Percentiles rank a stretch among this genome's conserved stretches.
These are phyloP conservation scores for Blastomyces silverae DNA, from an alignment of 2,329 filamentous ascomycete genomes.

Conservation along the genomic window DNA sequence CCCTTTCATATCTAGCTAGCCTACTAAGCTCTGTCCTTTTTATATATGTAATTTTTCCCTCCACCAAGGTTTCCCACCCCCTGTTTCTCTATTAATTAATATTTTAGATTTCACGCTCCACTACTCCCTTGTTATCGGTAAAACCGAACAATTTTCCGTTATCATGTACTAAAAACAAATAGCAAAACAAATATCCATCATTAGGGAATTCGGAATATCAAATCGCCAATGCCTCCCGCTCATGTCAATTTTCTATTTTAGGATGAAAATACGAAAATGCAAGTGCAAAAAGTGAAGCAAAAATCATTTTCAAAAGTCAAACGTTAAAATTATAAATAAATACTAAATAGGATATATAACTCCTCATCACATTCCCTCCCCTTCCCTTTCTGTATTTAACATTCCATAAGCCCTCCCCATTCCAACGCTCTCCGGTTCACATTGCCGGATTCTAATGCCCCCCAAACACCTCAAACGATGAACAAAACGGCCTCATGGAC, in stretches of 20 bases:
- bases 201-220: neutral
- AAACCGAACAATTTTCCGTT: neutral
- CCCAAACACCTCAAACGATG: neutral
- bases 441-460: neutral
- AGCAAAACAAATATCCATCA: neutral
- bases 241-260: neutral
- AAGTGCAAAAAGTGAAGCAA: neutral
- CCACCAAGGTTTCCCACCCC: neutral
- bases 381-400: neutral
- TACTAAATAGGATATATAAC: neutral
- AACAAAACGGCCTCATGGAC: neutral
- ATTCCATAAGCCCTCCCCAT: neutral
- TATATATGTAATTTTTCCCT: neutral
- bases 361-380: neutral
- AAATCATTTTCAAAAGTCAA: neutral
- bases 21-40: neutral
- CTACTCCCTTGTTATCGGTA: neutral
- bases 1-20: neutral
- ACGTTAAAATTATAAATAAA: conserved; percentile 8
- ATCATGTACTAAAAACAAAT: neutral
- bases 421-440: neutral
- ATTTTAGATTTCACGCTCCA: neutral
- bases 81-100: neutral
- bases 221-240: neutral
- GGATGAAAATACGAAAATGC: neutral